Conservation (phyloP, 805 yeast genomes). For the Kluyveromyces starmeri region DNA sequence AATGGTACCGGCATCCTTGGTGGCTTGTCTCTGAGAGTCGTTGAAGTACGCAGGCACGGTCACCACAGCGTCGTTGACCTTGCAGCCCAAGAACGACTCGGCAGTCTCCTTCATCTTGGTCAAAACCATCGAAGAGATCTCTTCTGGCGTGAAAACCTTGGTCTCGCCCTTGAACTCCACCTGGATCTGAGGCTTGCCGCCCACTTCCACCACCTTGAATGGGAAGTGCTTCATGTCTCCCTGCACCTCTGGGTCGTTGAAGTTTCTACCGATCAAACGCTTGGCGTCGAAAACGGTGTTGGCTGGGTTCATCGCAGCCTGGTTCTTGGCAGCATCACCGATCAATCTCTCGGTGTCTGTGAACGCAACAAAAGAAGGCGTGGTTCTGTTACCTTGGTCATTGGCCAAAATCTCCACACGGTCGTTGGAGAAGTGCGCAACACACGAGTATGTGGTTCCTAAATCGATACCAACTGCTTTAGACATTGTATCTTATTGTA, state of each 20-base stretch:
- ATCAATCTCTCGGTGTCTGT: conserved; percentile 91
- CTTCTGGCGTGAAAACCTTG: conserved; percentile 87
- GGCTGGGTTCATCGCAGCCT: conserved; percentile 91
- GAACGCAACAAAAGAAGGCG: conserved; percentile 95
- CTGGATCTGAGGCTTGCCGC: conserved; percentile 79
- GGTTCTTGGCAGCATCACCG: conserved; percentile 98
- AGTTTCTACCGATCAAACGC: conserved; percentile 76
- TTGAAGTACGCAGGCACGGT: conserved; percentile 95
- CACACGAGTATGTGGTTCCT: conserved; percentile 98
- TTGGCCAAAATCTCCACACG: conserved; percentile 93
- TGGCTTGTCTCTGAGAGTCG: conserved; percentile 95
- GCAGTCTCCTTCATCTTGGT: conserved; percentile 91
- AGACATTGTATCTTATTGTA: conserved; percentile 21
- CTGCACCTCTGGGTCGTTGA: conserved; percentile 50
- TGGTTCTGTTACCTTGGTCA: conserved; percentile 97
- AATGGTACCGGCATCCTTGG: conserved; percentile 93
- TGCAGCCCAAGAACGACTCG: conserved; percentile 78
- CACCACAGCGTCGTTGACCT: conserved; percentile 85
- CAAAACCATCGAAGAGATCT: conserved; percentile 87
- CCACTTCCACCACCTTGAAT: conserved; percentile 65
- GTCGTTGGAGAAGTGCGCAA: conserved; percentile 77
- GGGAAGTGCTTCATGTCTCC: conserved; percentile 70
- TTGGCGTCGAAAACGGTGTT: conserved; percentile 95
- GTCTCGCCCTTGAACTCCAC: conserved; percentile 85
- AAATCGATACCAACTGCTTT: conserved; percentile 69